phyloP scores from a whole-genome alignment of 2,329 filamentous ascomycete genomes.

The Clarireedia sp. region DNA sequence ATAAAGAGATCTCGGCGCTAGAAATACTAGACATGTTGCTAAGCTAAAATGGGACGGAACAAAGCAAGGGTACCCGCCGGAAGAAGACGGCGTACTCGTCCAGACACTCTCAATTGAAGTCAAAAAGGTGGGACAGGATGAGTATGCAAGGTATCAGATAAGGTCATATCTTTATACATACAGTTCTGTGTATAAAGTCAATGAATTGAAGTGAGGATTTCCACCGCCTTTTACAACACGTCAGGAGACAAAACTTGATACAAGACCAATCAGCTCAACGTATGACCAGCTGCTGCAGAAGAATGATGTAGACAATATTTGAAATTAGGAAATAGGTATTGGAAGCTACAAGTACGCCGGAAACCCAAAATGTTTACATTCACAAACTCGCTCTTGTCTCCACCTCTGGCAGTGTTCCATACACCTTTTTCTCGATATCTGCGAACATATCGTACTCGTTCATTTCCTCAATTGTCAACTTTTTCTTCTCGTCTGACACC shows the following conservation, averaged over 20 bases:
- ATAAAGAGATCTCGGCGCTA: background rate
- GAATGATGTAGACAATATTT: background rate
- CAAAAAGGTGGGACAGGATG: background rate
- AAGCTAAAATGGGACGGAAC: background rate
- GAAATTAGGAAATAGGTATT: background rate
- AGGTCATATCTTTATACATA: no score
- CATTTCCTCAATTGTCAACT: conserved; percentile 62
- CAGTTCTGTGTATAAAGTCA: no score
- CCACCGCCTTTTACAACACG: no score
- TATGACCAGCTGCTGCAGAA: no score
- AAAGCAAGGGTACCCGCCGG: conserved; percentile 4
- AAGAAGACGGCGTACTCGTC: background rate
- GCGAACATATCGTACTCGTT: conserved; percentile 54
- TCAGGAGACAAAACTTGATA: no score
- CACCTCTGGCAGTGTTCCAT: background rate
- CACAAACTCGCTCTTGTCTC: conserved; percentile 7
- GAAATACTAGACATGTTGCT: background rate
- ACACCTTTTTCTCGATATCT: conserved; percentile 35
- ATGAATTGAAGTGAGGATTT: no score
- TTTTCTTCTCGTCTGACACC: conserved; percentile 49
- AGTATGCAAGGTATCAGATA: no score
- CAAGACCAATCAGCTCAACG: no score
- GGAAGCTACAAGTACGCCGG: background rate
- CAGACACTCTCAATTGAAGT: background rate
- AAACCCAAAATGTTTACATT: background rate